Percentiles rank a stretch among this genome's conserved stretches.
phyloP scores from a whole-genome alignment of 2,329 filamentous ascomycete species.

The Aureobasidium leucospermi region DNA sequence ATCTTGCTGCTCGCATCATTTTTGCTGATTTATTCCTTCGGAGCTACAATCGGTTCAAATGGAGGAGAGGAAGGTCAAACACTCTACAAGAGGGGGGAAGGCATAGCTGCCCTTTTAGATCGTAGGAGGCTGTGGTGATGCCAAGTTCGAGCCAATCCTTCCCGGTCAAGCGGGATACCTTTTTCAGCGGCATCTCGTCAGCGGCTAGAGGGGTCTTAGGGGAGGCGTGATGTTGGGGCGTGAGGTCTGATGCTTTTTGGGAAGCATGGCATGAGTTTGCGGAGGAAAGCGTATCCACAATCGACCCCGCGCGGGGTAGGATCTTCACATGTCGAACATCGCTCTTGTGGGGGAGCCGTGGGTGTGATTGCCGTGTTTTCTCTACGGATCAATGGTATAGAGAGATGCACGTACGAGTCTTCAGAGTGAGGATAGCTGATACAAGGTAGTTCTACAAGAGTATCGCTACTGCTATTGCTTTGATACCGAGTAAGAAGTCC shows the following conservation, averaged over 20 bases:
- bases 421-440: no score
- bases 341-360: background rate
- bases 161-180: slow-evolving; percentile 1
- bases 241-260: background rate
- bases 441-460: no score
- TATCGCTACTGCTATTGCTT: no score
- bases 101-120: background rate
- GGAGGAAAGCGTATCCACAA: background rate
- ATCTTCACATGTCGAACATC: background rate
- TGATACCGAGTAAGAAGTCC: no score
- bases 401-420: no score
- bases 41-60: background rate
- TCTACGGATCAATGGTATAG: no score
- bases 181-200: background rate
- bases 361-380: no score
- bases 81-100: background rate
- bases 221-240: background rate
- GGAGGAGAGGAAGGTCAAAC: background rate
- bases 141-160: background rate
- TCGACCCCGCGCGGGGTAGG: background rate
- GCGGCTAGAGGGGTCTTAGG: background rate
- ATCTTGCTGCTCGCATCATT: slow-evolving; percentile 47
- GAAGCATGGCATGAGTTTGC: background rate
- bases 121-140: background rate
- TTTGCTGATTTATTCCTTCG: background rate